These are phyloP conservation scores for Collybia nuda DNA, from an alignment of 768 basidiomycete species.

Conservation along the genomic window DNA sequence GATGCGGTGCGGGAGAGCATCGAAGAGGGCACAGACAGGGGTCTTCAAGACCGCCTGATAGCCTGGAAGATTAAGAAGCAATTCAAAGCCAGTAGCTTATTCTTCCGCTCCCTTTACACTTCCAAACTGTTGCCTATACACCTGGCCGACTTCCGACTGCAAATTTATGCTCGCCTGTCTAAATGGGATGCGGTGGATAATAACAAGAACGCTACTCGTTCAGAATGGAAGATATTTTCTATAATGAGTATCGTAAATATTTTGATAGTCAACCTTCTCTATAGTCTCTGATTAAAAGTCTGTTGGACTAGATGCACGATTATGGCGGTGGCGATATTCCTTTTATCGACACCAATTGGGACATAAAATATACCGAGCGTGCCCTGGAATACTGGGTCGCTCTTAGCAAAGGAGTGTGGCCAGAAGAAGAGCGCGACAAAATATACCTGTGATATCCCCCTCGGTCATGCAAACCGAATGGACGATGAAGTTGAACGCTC, in stretches of 20 bases:
- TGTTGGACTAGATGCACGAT: constrained; percentile 28
- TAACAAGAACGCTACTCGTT: background rate
- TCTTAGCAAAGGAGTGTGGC: constrained; percentile 17
- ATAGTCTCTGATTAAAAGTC: constrained; percentile 11
- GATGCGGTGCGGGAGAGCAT: constrained; percentile 3
- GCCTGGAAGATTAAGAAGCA: constrained; percentile 17
- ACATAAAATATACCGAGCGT: constrained; percentile 11
- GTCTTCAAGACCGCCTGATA: constrained; percentile 13
- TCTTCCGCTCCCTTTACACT: constrained; percentile 22
- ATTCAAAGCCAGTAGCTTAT: constrained; percentile 13
- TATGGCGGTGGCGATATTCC: constrained; percentile 24
- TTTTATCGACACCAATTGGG: constrained; percentile 19
- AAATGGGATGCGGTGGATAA: constrained; percentile 15
- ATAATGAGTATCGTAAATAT: background rate
- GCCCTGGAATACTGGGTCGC: constrained; percentile 24
- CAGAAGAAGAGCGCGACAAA: constrained; percentile 11
- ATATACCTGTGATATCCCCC: constrained; percentile 11
- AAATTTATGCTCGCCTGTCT: constrained; percentile 18
- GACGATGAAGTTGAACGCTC: constrained; percentile 8
- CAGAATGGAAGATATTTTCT: background rate
- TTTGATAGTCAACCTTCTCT: too few species aligned
- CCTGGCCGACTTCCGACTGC: constrained; percentile 20
- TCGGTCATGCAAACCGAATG: background rate
- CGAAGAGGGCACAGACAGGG: background rate
- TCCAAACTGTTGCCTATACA: constrained; percentile 19